phyloP scores from a whole-genome alignment of 164 flowering plant genomes.

The Sedum album region DNA sequence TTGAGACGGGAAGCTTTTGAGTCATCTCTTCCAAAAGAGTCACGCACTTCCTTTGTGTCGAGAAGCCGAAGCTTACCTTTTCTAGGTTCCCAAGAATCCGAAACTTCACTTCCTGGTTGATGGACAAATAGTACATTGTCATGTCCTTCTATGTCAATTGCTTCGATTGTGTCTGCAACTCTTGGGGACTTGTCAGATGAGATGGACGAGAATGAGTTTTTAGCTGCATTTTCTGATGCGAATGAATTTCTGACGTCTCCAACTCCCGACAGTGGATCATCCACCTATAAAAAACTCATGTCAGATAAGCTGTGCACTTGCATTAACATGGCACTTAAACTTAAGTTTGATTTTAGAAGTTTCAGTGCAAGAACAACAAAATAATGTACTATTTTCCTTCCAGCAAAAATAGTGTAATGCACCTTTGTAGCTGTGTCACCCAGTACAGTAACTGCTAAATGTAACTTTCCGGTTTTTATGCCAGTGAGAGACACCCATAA shows the following conservation, averaged over 20 bases:
- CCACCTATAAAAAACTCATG: not conserved
- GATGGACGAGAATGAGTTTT: conserved; percentile 24
- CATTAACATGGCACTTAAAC: no score
- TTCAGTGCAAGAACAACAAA: not conserved
- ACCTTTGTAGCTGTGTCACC: conserved; percentile 53
- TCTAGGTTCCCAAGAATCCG: conserved; percentile 79
- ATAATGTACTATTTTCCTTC: not conserved
- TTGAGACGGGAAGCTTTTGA: conserved; percentile 20
- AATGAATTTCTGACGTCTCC: conserved; percentile 18
- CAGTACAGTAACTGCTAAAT: conserved; percentile 58
- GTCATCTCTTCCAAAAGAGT: conserved; percentile 14
- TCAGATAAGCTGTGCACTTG: not conserved
- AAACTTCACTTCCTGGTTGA: conserved; percentile 67
- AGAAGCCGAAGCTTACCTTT: conserved; percentile 46
- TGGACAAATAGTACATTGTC: conserved; percentile 78
- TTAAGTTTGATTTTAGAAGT: no score
- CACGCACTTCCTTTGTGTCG: conserved; percentile 32
- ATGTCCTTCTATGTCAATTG: conserved; percentile 67
- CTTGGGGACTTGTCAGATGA: conserved; percentile 26
- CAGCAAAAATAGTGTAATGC: not conserved
- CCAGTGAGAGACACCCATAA: conserved; percentile 85
- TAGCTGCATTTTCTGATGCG: conserved; percentile 15
- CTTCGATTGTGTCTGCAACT: conserved; percentile 57
- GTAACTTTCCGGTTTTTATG: conserved; percentile 79
- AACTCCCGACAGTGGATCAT: conserved; percentile 12